Evolutionary conservation across 192 early-diverging fungal species (phyloP).

Genomic region (Geranomyces variabilis): DNA sequence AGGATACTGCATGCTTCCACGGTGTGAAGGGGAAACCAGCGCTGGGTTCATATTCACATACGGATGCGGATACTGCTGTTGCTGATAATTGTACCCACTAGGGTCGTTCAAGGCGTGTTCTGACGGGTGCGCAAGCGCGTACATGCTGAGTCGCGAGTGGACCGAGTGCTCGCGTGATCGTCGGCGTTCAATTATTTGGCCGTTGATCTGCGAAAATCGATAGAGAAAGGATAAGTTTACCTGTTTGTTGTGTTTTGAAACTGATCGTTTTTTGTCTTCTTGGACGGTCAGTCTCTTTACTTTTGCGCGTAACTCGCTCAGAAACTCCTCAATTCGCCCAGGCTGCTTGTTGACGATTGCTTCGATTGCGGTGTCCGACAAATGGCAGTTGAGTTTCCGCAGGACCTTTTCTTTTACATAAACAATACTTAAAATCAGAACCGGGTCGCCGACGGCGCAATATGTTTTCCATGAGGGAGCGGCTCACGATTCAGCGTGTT

Average conservation of each 20-base stretch:
- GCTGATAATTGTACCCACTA: neutral
- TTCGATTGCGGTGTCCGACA: slow-evolving; percentile 46
- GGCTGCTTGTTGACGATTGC: slow-evolving; percentile 50
- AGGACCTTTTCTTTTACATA: slow-evolving; percentile 53
- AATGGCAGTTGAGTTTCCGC: slow-evolving; percentile 45
- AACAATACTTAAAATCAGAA: neutral
- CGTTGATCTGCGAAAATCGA: too few relatives aligned
- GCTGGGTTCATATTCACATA: too few relatives aligned
- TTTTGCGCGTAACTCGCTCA: slow-evolving; percentile 49
- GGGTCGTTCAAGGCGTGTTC: neutral
- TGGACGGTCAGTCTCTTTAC: slow-evolving; percentile 34
- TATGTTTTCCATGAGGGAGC: neutral
- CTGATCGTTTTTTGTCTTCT: too few relatives aligned
- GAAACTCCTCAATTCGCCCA: slow-evolving; percentile 52
- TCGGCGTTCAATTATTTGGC: too few relatives aligned
- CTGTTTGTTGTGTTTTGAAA: too few relatives aligned
- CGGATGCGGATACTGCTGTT: neutral
- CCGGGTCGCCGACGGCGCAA: neutral
- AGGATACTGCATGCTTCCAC: neutral
- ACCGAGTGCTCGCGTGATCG: too few relatives aligned
- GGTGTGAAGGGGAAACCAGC: slow-evolving; percentile 3
- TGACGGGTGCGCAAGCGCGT: slow-evolving; percentile 27
- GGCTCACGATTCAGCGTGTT: slow-evolving; percentile 53
- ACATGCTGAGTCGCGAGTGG: too few relatives aligned
- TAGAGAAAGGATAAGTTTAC: too few relatives aligned